Evolutionary conservation across 345 rosid species (phyloP).

Genomic region (Laguncularia racemosa): DNA sequence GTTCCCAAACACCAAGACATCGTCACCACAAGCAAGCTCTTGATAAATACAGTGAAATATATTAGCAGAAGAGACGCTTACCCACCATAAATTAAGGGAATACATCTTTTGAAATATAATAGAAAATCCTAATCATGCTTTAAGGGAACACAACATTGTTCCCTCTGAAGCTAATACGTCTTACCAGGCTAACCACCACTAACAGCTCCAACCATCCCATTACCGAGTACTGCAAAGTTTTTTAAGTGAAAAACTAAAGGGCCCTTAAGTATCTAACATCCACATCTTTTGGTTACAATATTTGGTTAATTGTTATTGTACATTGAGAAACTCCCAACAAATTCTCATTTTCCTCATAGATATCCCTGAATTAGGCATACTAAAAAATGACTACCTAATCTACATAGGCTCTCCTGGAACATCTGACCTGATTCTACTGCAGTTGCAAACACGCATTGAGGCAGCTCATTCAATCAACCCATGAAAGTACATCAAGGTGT

Average conservation of each 20-base stretch:
- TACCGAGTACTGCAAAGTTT: background rate
- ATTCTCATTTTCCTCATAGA: conserved; percentile 29
- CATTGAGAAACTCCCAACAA: conserved; percentile 35
- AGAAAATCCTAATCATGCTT: too few species aligned
- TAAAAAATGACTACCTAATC: conserved; percentile 74
- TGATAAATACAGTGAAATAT: too few species aligned
- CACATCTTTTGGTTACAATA: conserved; percentile 3
- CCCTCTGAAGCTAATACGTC: too few species aligned
- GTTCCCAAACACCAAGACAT: too few species aligned
- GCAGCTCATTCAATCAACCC: conserved; percentile 28
- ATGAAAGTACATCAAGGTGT: conserved; percentile 22
- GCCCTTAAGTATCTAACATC: conserved; percentile 11
- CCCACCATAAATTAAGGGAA: too few species aligned
- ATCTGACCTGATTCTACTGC: conserved; percentile 17
- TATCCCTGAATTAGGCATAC: conserved; percentile 38
- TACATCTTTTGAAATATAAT: too few species aligned
- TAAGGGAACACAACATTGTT: too few species aligned
- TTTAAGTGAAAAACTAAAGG: background rate
- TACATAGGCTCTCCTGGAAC: conserved; percentile 40
- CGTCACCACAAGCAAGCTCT: too few species aligned
- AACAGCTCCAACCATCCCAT: conserved; percentile 1
- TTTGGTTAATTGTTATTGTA: conserved; percentile 47
- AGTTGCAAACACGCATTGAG: conserved; percentile 23
- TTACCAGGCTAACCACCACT: too few species aligned
- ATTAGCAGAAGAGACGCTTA: too few species aligned